Evolutionary conservation across 768 basidiomycete genomes (phyloP).

Genomic region (Gymnopilus junonius): DNA sequence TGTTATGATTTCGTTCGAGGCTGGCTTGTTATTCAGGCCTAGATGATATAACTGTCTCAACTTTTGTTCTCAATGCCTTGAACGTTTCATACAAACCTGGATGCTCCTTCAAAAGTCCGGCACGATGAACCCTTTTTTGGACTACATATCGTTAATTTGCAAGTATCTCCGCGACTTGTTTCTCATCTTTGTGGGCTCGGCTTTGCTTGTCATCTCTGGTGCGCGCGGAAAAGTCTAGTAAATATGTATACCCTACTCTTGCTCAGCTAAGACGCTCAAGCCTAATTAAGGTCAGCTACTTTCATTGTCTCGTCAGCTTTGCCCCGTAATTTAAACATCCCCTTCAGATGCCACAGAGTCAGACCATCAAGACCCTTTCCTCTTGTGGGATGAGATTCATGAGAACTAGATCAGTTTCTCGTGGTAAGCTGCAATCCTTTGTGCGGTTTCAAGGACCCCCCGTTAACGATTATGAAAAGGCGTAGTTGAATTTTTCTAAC

Average conservation of each 20-base stretch:
- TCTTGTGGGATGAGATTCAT: background rate
- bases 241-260: background rate
- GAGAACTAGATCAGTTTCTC: background rate
- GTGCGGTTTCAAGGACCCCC: background rate
- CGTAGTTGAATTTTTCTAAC: constrained; percentile 1
- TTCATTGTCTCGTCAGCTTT: background rate
- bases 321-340: too few species aligned
- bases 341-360: background rate
- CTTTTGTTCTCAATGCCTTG: background rate
- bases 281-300: background rate
- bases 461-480: background rate
- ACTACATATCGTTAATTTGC: background rate
- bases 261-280: background rate
- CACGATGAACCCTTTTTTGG: background rate
- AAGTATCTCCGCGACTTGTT: constrained; percentile 8
- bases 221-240: background rate
- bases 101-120: background rate
- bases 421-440: background rate
- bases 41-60: background rate
- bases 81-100: too few species aligned
- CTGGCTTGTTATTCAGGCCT: background rate
- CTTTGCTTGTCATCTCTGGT: constrained; percentile 3
- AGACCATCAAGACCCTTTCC: background rate
- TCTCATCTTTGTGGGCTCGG: constrained; percentile 6
- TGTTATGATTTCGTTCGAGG: background rate